Conservation (phyloP, 805 yeast species). For the Kodamaea leandrae region DNA sequence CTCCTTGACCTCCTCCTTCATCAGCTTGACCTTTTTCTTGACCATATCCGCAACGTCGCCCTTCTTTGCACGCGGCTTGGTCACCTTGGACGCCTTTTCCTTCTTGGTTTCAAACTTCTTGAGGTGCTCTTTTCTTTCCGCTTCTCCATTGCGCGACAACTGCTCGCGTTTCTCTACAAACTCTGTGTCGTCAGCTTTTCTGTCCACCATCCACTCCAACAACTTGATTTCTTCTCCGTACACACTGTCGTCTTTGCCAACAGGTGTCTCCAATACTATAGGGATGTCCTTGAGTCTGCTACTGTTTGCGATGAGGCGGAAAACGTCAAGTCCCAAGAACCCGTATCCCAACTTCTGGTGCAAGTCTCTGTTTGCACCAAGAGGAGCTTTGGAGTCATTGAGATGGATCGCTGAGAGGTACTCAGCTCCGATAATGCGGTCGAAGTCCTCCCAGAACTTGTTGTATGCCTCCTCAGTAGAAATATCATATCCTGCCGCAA, state of each 20-base stretch:
- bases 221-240: constrained; percentile 82
- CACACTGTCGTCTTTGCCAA: constrained; percentile 55
- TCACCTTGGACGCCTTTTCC: constrained; percentile 14
- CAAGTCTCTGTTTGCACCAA: constrained; percentile 84
- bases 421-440: constrained; percentile 66
- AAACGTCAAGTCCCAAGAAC: constrained; percentile 81
- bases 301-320: constrained; percentile 73
- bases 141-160: constrained; percentile 58
- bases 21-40: not conserved
- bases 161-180: constrained; percentile 45
- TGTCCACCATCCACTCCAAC: constrained; percentile 77
- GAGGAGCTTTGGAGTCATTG: constrained; percentile 93
- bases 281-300: constrained; percentile 65
- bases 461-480: constrained; percentile 55
- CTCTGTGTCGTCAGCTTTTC: constrained; percentile 51
- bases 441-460: constrained; percentile 75
- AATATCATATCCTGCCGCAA: constrained; percentile 94
- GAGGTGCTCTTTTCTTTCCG: constrained; percentile 67
- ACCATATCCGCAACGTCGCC: constrained; percentile 5
- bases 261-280: constrained; percentile 85
- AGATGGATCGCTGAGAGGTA: constrained; percentile 80
- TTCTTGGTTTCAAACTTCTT: constrained; percentile 52
- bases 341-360: constrained; percentile 91
- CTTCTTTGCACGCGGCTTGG: constrained; percentile 16
- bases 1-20: not conserved